Evolutionary conservation across 129 eudicot species (phyloP), one percentile per base, ranked within the genome.

Genomic region (Tanacetum coccineum): DNA sequence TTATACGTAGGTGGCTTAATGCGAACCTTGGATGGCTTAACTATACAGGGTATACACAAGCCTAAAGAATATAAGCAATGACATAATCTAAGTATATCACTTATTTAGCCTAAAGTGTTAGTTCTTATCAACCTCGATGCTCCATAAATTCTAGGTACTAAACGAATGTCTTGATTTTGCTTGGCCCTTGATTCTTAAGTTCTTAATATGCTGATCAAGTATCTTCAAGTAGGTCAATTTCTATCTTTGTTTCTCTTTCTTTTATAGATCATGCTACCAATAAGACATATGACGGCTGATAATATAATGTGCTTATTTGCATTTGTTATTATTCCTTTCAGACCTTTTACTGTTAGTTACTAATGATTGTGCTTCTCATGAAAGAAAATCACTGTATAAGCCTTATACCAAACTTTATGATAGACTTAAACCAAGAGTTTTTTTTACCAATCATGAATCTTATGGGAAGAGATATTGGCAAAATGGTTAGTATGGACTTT

Each of bases 101-200:
- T 26, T 50, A 73, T 54, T 15, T 15, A 46, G 64, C 45, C 45
- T 45, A 7, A 13, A 14, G 50, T 45, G 60, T 59, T 32, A 66
- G 49, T 40, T 45, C n/a, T n/a, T n/a, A n/a, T n/a, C n/a, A n/a
- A n/a, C n/a, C n/a, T n/a, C n/a, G n/a, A n/a, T n/a, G n/a, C 36
- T 74, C n/a, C 25, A 62, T 53, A 17, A 58, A 66, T 21, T 84
- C 40, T 78, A 92, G 98, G 88, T 87, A 46, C 51, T 88, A 36
- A 92, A 88, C 76, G 96, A 92, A 59, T 86, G 90, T 74, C 86
- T 92, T 13, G 88, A 96, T 62, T 92, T 92, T 82, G 87, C 81
- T 51, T 95, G 98, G 53, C 98, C 98, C 8, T 58, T 89, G 84
- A 87, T n/a, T n/a, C n/a, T n/a, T n/a, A n/a, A n/a, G n/a, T 89